Conservation (phyloP, 306 rosid genomes). For the Leucaena leucocephala region DNA sequence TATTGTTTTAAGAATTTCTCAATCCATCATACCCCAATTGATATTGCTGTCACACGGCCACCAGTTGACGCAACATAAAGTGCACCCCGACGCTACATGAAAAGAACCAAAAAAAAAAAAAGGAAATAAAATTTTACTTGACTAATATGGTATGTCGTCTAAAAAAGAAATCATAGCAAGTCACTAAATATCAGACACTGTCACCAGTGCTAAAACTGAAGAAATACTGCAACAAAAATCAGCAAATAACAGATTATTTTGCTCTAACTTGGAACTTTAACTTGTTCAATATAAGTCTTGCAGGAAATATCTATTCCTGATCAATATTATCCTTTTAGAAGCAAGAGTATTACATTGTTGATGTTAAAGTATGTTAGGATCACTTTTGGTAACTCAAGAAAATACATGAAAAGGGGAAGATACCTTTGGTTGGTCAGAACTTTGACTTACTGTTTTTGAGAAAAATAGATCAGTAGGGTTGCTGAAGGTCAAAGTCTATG, state of each 20-base stretch:
- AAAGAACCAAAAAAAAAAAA: constrained; percentile 6
- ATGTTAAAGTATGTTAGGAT: no score
- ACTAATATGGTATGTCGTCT: no score
- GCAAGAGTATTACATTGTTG: background rate
- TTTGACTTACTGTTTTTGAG: no score
- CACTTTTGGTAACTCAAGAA: no score
- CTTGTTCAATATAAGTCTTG: background rate
- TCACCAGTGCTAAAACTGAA: background rate
- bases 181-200: background rate
- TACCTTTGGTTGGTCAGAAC: no score
- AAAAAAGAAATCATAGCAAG: background rate
- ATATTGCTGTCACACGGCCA: constrained; percentile 75
- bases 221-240: background rate
- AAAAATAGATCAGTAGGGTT: no score
- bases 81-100: constrained; percentile 54
- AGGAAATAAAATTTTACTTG: no score
- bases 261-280: background rate
- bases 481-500: no score
- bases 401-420: no score
- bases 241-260: background rate
- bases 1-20: constrained; percentile 17
- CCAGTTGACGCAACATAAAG: constrained; percentile 90
- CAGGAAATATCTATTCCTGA: background rate
- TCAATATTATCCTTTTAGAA: background rate
- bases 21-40: constrained; percentile 51